These are phyloP conservation scores for Septoria petroselini DNA, from an alignment of 2,329 filamentous ascomycete genomes.

Conservation along the genomic window DNA sequence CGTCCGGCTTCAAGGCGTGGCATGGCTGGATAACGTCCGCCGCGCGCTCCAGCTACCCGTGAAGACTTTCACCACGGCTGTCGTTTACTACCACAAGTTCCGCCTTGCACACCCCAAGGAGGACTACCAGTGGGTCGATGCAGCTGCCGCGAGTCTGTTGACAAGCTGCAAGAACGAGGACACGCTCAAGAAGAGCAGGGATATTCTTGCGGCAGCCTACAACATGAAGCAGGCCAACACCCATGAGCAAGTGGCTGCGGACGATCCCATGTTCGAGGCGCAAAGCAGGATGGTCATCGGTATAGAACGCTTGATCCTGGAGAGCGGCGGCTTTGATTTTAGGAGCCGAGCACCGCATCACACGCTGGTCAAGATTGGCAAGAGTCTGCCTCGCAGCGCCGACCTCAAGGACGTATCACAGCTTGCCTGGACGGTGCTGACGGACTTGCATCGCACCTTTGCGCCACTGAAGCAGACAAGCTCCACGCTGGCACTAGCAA, in stretches of 20 bases:
- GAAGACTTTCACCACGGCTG: constrained; percentile 87
- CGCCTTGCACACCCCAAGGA: constrained; percentile 78
- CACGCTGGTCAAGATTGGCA: constrained; percentile 69
- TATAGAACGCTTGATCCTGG: constrained; percentile 86
- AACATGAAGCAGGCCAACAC: constrained; percentile 68
- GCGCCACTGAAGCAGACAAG: constrained; percentile 86
- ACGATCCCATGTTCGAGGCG: constrained; percentile 80
- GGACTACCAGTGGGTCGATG: constrained; percentile 70
- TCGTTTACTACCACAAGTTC: constrained; percentile 91
- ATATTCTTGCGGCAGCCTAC: constrained; percentile 86
- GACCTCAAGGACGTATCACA: constrained; percentile 36
- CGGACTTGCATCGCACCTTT: constrained; percentile 91
- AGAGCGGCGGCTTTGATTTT: constrained; percentile 91
- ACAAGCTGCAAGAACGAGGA: constrained; percentile 97
- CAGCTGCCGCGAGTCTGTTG: constrained; percentile 81
- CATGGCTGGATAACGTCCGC: constrained; percentile 83
- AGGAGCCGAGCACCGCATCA: constrained; percentile 84
- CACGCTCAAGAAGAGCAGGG: constrained; percentile 91
- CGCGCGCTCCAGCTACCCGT: constrained; percentile 80
- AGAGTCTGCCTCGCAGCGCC: constrained; percentile 47
- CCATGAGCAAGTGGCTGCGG: constrained; percentile 67
- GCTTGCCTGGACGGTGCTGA: constrained; percentile 76
- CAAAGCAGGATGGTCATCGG: constrained; percentile 80
- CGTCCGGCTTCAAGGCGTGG: constrained; percentile 78
- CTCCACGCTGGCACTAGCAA: constrained; percentile 77